Evolutionary conservation across 2,329 filamentous ascomycete genomes (phyloP), one percentile per base, ranked within the genome.

Genomic region (Aspergillus carbonarius): DNA sequence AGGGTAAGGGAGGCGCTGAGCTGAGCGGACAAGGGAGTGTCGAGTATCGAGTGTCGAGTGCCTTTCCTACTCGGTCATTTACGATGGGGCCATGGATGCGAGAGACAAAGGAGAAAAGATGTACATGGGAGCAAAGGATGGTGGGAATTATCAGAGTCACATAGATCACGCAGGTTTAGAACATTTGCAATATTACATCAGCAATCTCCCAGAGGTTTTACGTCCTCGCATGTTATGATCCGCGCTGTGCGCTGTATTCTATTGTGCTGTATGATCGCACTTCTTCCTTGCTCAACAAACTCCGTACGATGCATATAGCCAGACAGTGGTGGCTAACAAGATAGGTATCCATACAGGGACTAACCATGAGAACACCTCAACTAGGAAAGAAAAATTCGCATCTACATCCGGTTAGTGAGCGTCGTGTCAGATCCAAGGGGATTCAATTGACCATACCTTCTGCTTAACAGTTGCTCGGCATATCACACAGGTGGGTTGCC

Each of bases 381-480:
- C 39, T 48, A 59, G 15, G 46, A 18, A 39, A 60, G 54, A 37
- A 39, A 60, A 30, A 60, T 60, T 4, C 55, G 48, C 17, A 50
- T 13, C 56, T 58, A 25, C 18, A n/a, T 12, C 34, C 20, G 20
- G 35, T 58, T 37, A 58, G 56, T 30, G 15, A 53, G 23, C n/a
- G 8, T 32, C 6, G 2, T 8, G 13, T 12, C 12, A 9, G 12
- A n/a, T 20, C 7, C n/a, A 5, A 12, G 9, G 8, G 15, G 6
- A 15, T 9, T n/a, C 12, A 13, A 35, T 13, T 3, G 5, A 1
- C 10, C 39, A 10, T 66, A 73, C 70, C 67, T 68, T 72, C 23
- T 68, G 63, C 37, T 58, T 66, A 20, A 73, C 68, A 9, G 62
- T 57, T 15, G 62, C 61, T 12, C 70, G 67, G 53, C 71, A 73